A percentile compares a stretch with the other conserved stretches of the same genome.
Conservation (phyloP, 129 eudicot genomes). For the Heracleum sosnowskyi region DNA sequence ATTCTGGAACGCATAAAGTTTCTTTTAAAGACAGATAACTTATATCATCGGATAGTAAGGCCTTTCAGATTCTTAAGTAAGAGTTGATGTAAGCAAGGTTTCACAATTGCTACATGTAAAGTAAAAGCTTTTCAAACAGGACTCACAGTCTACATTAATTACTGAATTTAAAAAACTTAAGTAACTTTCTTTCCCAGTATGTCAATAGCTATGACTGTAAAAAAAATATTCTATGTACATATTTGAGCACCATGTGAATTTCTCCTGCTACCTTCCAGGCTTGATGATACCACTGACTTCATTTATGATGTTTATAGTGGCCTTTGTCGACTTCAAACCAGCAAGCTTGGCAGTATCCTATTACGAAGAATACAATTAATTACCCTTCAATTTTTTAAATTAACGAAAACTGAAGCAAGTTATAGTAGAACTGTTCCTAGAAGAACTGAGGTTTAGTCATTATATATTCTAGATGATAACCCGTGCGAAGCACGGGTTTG, state of each 20-base stretch:
- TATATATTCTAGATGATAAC: no score
- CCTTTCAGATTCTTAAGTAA: not conserved
- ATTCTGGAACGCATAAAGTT: no score
- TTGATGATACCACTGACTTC: slow-evolving; percentile 62
- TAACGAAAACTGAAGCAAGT: not conserved
- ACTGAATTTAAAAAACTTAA: not conserved
- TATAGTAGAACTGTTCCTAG: not conserved
- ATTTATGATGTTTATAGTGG: slow-evolving; percentile 41
- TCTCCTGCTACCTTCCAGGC: slow-evolving; percentile 62
- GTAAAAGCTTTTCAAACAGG: not conserved
- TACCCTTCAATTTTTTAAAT: no score
- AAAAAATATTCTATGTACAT: not conserved
- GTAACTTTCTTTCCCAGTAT: slow-evolving; percentile 1
- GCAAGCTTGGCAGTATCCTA: slow-evolving; percentile 41
- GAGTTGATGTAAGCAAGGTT: not conserved
- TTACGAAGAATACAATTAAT: not conserved
- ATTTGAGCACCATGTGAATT: not conserved
- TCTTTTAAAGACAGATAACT: not conserved
- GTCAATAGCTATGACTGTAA: not conserved
- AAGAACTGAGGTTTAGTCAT: not conserved
- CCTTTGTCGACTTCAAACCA: slow-evolving; percentile 42
- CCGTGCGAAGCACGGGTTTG: no score
- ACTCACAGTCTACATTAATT: not conserved
- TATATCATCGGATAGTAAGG: not conserved
- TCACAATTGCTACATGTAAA: not conserved